Percentiles rank a stretch among this genome's conserved stretches.
phyloP scores from a whole-genome alignment of 2,329 filamentous ascomycete species.

The Teratosphaeriaceae sp. region DNA sequence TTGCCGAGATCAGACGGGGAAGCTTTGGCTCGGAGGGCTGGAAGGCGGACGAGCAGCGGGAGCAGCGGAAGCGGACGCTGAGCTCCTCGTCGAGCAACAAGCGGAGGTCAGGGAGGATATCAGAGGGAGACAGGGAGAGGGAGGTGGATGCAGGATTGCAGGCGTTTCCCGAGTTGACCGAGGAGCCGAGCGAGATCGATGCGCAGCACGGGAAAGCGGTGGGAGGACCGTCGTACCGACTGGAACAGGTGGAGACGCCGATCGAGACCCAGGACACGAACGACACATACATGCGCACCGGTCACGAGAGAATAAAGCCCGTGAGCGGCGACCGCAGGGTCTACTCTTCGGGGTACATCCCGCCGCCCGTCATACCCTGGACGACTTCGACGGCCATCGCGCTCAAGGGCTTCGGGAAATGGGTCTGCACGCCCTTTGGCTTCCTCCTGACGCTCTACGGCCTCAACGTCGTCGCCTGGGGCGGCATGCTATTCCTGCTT shows the following conservation, averaged over 20 bases:
- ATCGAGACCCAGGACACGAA: not conserved
- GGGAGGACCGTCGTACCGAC: not conserved
- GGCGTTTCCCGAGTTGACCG: conserved; percentile 16
- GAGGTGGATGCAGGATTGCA: conserved; percentile 10
- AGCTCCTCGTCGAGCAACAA: conserved; percentile 10
- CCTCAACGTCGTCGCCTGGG: conserved; percentile 80
- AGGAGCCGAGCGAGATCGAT: conserved; percentile 11
- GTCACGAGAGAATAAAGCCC: conserved; percentile 7
- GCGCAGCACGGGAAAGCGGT: too few relatives aligned
- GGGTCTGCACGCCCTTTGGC: conserved; percentile 66
- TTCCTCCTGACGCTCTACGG: conserved; percentile 74
- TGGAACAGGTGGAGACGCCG: not conserved
- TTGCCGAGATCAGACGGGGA: conserved; percentile 35
- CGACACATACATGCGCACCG: conserved; percentile 7
- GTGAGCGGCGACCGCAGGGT: conserved; percentile 7
- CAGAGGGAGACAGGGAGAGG: conserved; percentile 12
- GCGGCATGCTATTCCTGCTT: conserved; percentile 82
- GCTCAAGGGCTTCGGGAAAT: conserved; percentile 60
- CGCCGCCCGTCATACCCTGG: conserved; percentile 45
- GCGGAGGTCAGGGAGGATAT: conserved; percentile 6
- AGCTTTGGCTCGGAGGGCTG: conserved; percentile 14
- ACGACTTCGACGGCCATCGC: conserved; percentile 53
- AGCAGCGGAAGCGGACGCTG: conserved; percentile 7
- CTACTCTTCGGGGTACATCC: conserved; percentile 34
- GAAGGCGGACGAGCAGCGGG: not conserved